phyloP scores from a whole-genome alignment of 108 stramenopile species.

The Skeletonema grethae region DNA sequence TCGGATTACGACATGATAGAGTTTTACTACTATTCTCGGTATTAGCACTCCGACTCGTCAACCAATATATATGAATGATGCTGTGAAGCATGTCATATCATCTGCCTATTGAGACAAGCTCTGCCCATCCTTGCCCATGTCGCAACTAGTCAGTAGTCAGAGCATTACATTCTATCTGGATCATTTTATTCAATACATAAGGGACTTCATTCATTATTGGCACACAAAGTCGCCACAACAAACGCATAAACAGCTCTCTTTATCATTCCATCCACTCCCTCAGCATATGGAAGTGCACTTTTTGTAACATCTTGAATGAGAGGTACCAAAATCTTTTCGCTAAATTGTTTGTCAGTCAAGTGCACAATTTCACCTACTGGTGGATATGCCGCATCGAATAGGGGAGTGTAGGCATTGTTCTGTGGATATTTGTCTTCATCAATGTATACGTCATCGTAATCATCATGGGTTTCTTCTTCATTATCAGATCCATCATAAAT shows the following conservation, averaged over 20 bases:
- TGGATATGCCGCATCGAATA: constrained; percentile 2
- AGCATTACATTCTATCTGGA: no score
- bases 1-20: no score
- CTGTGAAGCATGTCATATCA: no score
- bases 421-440: constrained; percentile 11
- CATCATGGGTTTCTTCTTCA: background rate
- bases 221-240: background rate
- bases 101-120: no score
- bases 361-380: constrained; percentile 7
- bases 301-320: background rate
- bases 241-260: constrained; percentile 6
- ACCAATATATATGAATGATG: no score
- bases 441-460: background rate
- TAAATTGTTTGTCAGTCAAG: background rate
- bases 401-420: constrained; percentile 2
- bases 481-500: constrained; percentile 9
- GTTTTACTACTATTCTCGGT: no score
- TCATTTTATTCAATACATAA: no score
- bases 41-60: no score
- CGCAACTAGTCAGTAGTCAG: no score
- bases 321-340: background rate
- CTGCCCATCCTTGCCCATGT: no score
- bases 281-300: background rate
- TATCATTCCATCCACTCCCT: constrained; percentile 8
- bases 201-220: background rate